Base-by-base conservation (phyloP, 768 basidiomycete species). In the Mycena amicta region DNA sequence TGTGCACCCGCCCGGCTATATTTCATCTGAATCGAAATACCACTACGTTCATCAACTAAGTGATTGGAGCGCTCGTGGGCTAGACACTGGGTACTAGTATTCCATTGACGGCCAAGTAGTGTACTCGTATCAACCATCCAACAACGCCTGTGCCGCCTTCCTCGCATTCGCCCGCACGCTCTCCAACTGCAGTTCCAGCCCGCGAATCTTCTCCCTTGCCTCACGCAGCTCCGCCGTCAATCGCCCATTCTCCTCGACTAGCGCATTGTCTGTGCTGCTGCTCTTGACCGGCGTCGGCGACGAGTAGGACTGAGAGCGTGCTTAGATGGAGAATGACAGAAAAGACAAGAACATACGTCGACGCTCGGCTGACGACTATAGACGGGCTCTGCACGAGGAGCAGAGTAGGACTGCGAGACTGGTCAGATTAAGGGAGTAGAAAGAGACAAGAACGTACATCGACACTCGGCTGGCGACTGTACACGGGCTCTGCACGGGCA, bases 151-250 rank as follows among this genome's bases (percentile, higher is more conserved):
- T 13, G 88, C 88, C 2, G 90, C 91, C 68, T 84, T 89, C 66
- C 83, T 79, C 56, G 91, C 89, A 66, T 93, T 93, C 18, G 86
- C 85, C 57, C 82, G 82, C 62, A 91, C 71, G 15, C 80, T 78
- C 74, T 94, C 92, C 20, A 93, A 84, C 74, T 92, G 89, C 57
- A 94, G 69, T 74, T 95, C 93, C 50, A 95, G 72, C 65, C 88
- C 88, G 57, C 94, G 79, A 53, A 95, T 93, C 75, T 89, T 85
- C 72, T 87, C 86, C 37, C 89, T 80, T 30, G 91, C 88, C 25
- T 93, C 92, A 27, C 92, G 82, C 45, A 95, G 80, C 66, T 93
- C 90, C 2, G 71, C 70, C 13, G 71, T 80, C 53, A 95, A 78
- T 2, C 77, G 79, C 1, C 77, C 77, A 62, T 91, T 92, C 68